These are phyloP conservation scores for Tulasnella sp. DNA, from an alignment of 768 basidiomycete species.

Conservation along the genomic window DNA sequence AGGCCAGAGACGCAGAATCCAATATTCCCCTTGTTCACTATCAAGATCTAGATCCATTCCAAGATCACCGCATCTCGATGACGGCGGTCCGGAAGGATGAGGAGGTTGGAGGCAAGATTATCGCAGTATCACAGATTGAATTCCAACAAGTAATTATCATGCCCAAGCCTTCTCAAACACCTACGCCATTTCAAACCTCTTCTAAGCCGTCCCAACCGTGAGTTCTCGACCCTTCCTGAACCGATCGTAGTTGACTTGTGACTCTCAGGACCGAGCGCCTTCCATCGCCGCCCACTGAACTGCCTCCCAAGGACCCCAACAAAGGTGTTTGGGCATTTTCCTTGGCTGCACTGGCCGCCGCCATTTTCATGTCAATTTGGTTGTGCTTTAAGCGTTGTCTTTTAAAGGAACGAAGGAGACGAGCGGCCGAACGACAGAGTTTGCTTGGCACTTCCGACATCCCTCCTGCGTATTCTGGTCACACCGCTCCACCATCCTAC, in stretches of 20 bases:
- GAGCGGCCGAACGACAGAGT: neutral
- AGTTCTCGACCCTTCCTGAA: too few species aligned
- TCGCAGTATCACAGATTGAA: neutral
- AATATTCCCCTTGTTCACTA: neutral
- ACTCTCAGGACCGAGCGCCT: too few species aligned
- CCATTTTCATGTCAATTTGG: neutral
- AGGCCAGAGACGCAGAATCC: too few species aligned
- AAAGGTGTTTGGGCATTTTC: too few species aligned
- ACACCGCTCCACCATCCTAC: neutral
- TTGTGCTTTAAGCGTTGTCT: neutral
- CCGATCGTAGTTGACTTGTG: too few species aligned
- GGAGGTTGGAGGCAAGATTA: neutral
- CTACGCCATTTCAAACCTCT: too few species aligned
- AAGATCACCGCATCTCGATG: neutral
- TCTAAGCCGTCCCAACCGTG: too few species aligned
- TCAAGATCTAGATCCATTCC: neutral
- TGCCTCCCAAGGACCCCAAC: too few species aligned
- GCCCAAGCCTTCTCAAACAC: too few species aligned
- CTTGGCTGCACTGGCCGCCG: neutral
- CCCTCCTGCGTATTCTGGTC: neutral
- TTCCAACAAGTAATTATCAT: neutral
- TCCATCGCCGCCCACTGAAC: too few species aligned
- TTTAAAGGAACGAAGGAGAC: neutral
- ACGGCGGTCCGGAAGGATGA: neutral
- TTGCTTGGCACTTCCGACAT: neutral